phyloP scores from a whole-genome alignment of 495 filamentous ascomycete genomes.

The Pyrenopolyporus hunteri region DNA sequence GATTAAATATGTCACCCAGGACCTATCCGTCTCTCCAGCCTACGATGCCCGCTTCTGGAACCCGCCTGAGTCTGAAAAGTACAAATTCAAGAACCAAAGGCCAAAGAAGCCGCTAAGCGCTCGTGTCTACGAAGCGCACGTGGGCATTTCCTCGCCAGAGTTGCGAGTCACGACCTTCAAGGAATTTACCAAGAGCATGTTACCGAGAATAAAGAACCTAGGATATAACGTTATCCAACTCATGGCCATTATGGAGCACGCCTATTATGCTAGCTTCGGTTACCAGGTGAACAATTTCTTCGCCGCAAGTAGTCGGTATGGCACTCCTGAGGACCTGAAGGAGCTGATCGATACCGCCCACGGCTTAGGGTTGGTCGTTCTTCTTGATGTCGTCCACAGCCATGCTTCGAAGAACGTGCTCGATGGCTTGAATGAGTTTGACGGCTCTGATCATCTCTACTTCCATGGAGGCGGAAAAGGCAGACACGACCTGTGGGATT shows the following conservation, averaged over 20 bases:
- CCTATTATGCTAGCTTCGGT: slow-evolving; percentile 98
- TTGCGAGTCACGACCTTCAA: slow-evolving; percentile 89
- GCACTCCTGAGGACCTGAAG: slow-evolving; percentile 91
- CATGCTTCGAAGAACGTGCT: slow-evolving; percentile 97
- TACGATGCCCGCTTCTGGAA: slow-evolving; percentile 99
- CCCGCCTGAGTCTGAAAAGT: slow-evolving; percentile 73
- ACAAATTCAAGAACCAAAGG: slow-evolving; percentile 80
- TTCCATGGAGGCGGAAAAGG: slow-evolving; percentile 89
- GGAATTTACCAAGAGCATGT: slow-evolving; percentile 90
- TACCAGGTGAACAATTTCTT: slow-evolving; percentile 99
- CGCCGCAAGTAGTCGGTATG: slow-evolving; percentile 94
- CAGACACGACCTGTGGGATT: slow-evolving; percentile 92
- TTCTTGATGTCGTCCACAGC: slow-evolving; percentile 96
- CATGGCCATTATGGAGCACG: slow-evolving; percentile 99
- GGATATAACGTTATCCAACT: slow-evolving; percentile 98
- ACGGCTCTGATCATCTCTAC: slow-evolving; percentile 92
- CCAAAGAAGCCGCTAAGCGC: slow-evolving; percentile 85
- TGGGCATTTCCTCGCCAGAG: slow-evolving; percentile 95
- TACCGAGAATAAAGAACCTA: slow-evolving; percentile 86
- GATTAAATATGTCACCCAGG: slow-evolving; percentile 97
- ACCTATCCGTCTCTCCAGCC: slow-evolving; percentile 81
- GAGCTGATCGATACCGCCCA: slow-evolving; percentile 96
- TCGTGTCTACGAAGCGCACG: slow-evolving; percentile 96
- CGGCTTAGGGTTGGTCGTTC: slow-evolving; percentile 84
- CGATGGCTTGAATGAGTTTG: slow-evolving; percentile 93